Conservation (phyloP, 2,329 filamentous ascomycete species). For the Chaetomium strumarium region DNA sequence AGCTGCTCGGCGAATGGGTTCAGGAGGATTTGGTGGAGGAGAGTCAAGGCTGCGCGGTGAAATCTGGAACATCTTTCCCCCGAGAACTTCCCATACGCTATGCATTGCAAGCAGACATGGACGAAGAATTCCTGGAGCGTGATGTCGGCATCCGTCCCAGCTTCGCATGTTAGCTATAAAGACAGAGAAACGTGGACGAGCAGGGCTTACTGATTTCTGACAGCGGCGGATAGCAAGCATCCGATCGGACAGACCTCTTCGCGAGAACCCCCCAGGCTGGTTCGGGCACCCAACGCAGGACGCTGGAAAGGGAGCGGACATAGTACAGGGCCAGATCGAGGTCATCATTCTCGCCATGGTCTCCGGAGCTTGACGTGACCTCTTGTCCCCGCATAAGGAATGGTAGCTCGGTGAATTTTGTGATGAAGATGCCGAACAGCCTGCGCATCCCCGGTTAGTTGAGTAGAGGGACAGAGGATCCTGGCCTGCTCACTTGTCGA, state of each 20-base stretch:
- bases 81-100: conserved; percentile 40
- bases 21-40: conserved; percentile 63
- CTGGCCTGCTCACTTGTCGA: conserved; percentile 50
- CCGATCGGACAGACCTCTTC: conserved; percentile 49
- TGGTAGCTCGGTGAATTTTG: conserved; percentile 50
- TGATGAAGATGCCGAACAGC: conserved; percentile 55
- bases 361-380: conserved; percentile 25
- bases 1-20: conserved; percentile 56
- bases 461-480: not conserved
- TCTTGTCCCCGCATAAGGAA: conserved; percentile 41
- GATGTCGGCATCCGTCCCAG: conserved; percentile 48
- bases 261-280: conserved; percentile 66
- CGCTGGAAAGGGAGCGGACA: conserved; percentile 65
- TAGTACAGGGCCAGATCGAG: conserved; percentile 74
- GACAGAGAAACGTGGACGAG: not conserved
- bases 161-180: conserved; percentile 34
- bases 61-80: conserved; percentile 42
- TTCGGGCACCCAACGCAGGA: conserved; percentile 63
- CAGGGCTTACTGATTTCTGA: conserved; percentile 47
- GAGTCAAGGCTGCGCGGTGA: conserved; percentile 62
- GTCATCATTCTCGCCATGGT: conserved; percentile 56
- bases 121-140: conserved; percentile 64
- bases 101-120: conserved; percentile 58
- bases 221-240: conserved; percentile 40
- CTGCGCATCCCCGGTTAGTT: conserved; percentile 33